These are phyloP conservation scores for Podospora tetraspora DNA, from an alignment of 495 filamentous ascomycete genomes.

Conservation along the genomic window DNA sequence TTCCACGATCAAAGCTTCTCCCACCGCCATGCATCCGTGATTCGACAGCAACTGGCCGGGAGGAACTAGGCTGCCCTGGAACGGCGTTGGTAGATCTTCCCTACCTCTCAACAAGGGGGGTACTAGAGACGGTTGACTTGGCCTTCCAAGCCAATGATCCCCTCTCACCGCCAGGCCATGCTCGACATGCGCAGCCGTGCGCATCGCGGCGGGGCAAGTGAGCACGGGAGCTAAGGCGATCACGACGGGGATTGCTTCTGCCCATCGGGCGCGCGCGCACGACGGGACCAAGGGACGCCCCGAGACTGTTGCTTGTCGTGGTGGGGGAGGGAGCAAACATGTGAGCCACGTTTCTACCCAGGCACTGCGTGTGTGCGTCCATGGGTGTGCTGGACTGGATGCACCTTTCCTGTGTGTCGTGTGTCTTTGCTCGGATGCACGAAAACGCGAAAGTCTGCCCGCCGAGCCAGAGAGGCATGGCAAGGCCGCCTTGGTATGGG, in stretches of 20 bases:
- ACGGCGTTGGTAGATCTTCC: neutral
- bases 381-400: neutral
- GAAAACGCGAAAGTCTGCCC: neutral
- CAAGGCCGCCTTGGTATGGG: neutral
- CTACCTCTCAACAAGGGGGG: neutral
- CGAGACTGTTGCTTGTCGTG: neutral
- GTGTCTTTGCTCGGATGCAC: neutral
- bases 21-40: neutral
- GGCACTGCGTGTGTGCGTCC: neutral
- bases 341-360: neutral
- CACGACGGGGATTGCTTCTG: neutral
- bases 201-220: neutral
- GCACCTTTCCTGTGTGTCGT: neutral
- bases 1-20: neutral
- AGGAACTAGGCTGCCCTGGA: neutral
- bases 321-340: neutral
- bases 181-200: neutral
- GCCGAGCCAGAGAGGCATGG: neutral
- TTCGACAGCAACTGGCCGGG: neutral
- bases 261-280: neutral
- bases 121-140: too few relatives aligned
- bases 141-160: too few relatives aligned
- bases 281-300: neutral
- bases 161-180: neutral
- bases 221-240: neutral